Evolutionary conservation across 140 eudicot genomes (phyloP), one percentile per base, ranked within the genome.

Genomic region (Flaveria floridana): DNA sequence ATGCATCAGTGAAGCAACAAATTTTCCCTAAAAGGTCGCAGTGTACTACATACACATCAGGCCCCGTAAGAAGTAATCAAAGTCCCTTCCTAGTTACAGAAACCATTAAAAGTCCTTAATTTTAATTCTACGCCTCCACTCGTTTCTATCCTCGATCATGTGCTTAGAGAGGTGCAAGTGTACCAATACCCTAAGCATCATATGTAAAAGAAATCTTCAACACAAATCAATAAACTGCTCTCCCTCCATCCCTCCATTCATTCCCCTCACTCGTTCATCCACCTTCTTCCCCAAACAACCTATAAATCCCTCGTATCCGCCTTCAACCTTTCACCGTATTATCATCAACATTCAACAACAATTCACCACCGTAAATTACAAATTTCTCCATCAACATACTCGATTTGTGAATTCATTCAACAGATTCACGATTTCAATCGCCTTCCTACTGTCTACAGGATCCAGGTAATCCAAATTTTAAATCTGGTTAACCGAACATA

Each of bases 401-500:
- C 42, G 21, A 56, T 68, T 16, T 23, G 19, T 67, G 57, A 67
- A 4, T 34, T 34, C 41, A 34, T 34, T 6, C 41, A 1, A 34
- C 41, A 34, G 41, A 34, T 34, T 34, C 41, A 52, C 65, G 76
- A 50, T 58, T 70, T 62, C 34, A 20, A 12, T 78, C 72, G n/a
- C 41, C 70, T 16, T 58, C 39, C 70, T 44, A 63, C 72, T 51
- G 28, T 50, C 77, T 47, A 48, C 19, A 78, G 53, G 68, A 61
- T 78, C 47, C 20, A 78, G 82, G 82, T 78, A 72, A 50, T 71
- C 68, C 67, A 51, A 1, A 6, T 51, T 39, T 50, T 16, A 59
- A 71, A 19, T 30, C 46, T 28, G 44, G 1, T 20, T n/a, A 23
- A 46, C 44, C 62, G 10, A 69, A 11, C 39, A 3, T 30, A 6